These are phyloP conservation scores for Geotrichum siamense DNA, from an alignment of 1,139 yeast genomes.

Conservation along the genomic window DNA sequence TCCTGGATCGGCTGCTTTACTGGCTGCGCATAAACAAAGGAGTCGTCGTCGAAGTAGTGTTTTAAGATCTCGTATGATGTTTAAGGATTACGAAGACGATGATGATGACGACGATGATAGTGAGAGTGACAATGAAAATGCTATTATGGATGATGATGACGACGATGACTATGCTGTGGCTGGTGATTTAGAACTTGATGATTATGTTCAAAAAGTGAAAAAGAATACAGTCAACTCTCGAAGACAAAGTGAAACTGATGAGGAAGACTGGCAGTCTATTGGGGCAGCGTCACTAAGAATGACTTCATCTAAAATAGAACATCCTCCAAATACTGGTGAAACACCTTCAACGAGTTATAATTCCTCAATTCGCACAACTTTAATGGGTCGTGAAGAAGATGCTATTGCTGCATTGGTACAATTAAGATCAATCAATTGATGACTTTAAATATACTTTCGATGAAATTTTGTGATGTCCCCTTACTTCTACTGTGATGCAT, in stretches of 20 bases:
- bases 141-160: constrained; percentile 13
- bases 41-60: constrained; percentile 18
- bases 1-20: constrained; percentile 10
- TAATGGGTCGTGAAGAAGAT: constrained; percentile 17
- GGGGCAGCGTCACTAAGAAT: constrained; percentile 53
- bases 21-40: constrained; percentile 12
- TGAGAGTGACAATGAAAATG: constrained; percentile 12
- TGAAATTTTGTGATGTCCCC: too few species aligned
- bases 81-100: constrained; percentile 14
- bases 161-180: constrained; percentile 17
- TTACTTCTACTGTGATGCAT: background rate
- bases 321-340: background rate
- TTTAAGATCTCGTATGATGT: constrained; percentile 17
- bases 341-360: constrained; percentile 2
- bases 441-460: background rate
- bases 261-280: constrained; percentile 89
- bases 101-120: constrained; percentile 16
- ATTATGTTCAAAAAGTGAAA: constrained; percentile 1
- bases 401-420: constrained; percentile 19
- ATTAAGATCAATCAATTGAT: constrained; percentile 10
- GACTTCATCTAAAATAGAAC: constrained; percentile 7
- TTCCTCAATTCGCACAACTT: constrained; percentile 10
- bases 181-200: constrained; percentile 18
- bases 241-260: constrained; percentile 59
- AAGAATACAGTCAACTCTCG: constrained; percentile 14